Evolutionary conservation across 2,329 filamentous ascomycete species (phyloP).

Genomic region (Ceratocystis destructans): DNA sequence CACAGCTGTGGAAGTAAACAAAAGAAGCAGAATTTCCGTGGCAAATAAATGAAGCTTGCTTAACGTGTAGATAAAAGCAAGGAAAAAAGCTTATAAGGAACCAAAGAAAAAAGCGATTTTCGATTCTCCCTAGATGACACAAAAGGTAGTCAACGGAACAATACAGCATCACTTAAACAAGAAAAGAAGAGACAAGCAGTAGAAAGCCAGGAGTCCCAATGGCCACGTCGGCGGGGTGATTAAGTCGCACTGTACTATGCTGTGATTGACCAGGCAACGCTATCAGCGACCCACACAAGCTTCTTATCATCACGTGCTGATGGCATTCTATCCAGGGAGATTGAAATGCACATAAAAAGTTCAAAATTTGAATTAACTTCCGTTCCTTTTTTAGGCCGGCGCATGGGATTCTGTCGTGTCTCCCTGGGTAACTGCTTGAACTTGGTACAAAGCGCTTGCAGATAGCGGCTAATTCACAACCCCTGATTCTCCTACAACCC

Average conservation of each 20-base stretch:
- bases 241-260: conserved; percentile 3
- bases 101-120: conserved; percentile 8
- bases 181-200: conserved; percentile 6
- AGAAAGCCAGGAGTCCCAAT: conserved; percentile 6
- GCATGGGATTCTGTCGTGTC: neutral
- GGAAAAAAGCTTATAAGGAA: neutral
- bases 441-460: neutral
- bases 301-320: neutral
- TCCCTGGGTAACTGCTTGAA: conserved; percentile 6
- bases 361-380: neutral
- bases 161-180: neutral
- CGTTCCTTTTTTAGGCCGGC: neutral
- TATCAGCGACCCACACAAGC: conserved; percentile 10
- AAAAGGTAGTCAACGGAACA: neutral
- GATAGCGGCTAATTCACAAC: neutral
- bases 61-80: neutral
- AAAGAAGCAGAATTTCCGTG: conserved; percentile 1
- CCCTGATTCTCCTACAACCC: neutral
- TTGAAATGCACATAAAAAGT: neutral
- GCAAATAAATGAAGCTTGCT: neutral
- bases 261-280: conserved; percentile 14
- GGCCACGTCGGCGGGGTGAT: conserved; percentile 17
- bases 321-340: neutral
- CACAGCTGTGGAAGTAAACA: conserved; percentile 1
- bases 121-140: neutral